A percentile compares a stretch with the other conserved stretches of the same genome.
Conservation (phyloP, 441 rosid species). For the Oxalis stricta region DNA sequence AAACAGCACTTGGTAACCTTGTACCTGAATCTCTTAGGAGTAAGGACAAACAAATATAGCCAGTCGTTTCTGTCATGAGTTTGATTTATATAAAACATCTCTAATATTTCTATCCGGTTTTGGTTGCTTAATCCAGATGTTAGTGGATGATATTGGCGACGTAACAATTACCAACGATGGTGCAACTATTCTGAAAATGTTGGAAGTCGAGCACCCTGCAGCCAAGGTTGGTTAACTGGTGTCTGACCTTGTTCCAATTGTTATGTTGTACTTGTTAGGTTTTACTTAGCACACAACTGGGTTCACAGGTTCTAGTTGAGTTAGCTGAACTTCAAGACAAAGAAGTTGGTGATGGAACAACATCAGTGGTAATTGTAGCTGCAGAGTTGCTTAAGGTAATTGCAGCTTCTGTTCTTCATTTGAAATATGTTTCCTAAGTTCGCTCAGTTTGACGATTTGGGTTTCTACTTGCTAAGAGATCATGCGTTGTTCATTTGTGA, state of each 20-base stretch:
- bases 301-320: constrained; percentile 70
- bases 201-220: constrained; percentile 96
- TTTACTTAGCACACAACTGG: neutral
- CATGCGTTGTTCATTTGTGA: constrained; percentile 2
- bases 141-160: constrained; percentile 94
- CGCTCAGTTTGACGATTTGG: neutral
- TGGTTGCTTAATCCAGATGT: constrained; percentile 36
- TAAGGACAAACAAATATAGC: too few relatives aligned
- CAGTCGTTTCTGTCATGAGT: too few relatives aligned
- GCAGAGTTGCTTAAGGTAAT: constrained; percentile 87
- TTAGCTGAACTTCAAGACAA: constrained; percentile 95
- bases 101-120: neutral
- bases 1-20: too few relatives aligned
- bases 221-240: constrained; percentile 51
- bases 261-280: neutral
- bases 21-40: too few relatives aligned
- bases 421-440: neutral
- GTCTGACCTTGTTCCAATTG: neutral
- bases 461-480: neutral
- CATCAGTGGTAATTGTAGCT: constrained; percentile 91
- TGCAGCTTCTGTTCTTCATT: neutral
- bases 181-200: constrained; percentile 84
- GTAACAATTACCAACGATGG: constrained; percentile 92
- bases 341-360: constrained; percentile 97
- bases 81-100: too few relatives aligned